These are phyloP conservation scores for Escallonia herrerae DNA, from an alignment of 129 eudicot species.

Conservation along the genomic window DNA sequence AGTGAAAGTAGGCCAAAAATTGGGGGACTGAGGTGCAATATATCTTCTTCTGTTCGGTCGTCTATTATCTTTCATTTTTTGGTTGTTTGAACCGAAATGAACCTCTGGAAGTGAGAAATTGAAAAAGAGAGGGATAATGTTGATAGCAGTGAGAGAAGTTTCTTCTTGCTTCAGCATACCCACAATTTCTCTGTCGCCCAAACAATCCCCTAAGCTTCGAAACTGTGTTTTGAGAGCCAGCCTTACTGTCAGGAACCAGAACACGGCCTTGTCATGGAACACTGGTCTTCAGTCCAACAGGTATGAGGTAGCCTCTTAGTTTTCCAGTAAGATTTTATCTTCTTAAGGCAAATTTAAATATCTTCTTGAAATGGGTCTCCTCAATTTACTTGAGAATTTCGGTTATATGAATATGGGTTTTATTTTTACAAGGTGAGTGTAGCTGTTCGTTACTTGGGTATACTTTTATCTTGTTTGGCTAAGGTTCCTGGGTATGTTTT, in stretches of 20 bases:
- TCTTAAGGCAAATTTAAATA: background rate
- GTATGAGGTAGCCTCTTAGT: constrained; percentile 1
- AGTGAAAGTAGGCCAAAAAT: no score
- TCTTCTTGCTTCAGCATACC: constrained; percentile 20
- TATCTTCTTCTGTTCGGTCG: no score
- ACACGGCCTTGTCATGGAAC: background rate
- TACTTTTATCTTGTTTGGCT: no score
- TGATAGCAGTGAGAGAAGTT: constrained; percentile 26
- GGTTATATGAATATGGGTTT: no score
- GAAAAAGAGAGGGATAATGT: constrained; percentile 17
- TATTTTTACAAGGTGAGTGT: no score
- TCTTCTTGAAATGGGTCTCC: background rate
- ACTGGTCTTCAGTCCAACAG: constrained; percentile 2
- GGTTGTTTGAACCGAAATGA: no score
- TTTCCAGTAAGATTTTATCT: background rate
- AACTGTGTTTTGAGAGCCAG: constrained; percentile 21
- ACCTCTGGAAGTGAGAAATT: background rate
- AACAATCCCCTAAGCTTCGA: constrained; percentile 8
- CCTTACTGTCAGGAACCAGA: constrained; percentile 10
- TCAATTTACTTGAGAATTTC: background rate
- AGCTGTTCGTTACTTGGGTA: no score
- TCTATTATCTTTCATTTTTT: no score
- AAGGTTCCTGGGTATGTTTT: no score
- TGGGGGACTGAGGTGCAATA: no score
- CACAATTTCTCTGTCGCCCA: constrained; percentile 4